Evolutionary conservation across 768 basidiomycete species (phyloP).

Genomic region (Lyophyllum decastes): DNA sequence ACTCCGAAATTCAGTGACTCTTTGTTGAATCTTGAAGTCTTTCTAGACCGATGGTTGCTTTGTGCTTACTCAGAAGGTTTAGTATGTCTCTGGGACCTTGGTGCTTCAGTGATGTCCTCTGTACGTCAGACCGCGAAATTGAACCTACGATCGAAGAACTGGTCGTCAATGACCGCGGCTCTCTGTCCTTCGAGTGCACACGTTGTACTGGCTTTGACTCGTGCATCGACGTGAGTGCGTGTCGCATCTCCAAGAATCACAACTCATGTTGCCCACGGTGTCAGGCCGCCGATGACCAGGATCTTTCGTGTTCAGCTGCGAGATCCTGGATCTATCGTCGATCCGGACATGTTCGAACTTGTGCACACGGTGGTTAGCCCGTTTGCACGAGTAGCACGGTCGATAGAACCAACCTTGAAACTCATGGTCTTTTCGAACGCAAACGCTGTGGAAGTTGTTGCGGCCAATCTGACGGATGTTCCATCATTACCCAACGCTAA

Average conservation of each 20-base stretch:
- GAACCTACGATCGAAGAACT: conserved; percentile 14
- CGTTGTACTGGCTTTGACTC: conserved; percentile 27
- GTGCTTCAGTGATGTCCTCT: conserved; percentile 4
- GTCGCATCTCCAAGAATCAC: background rate
- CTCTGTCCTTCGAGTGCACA: conserved; percentile 6
- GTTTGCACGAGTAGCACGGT: conserved; percentile 29
- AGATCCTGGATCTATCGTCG: background rate
- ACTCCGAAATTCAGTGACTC: background rate
- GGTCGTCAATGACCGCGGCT: conserved; percentile 9
- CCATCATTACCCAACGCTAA: conserved; percentile 12
- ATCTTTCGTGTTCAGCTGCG: conserved; percentile 8
- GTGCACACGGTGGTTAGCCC: conserved; percentile 20
- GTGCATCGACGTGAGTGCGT: conserved; percentile 24
- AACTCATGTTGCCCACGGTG: background rate
- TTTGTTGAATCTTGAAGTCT: conserved; percentile 39
- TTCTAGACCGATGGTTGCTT: conserved; percentile 50
- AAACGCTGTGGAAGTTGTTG: conserved; percentile 34
- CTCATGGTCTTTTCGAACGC: conserved; percentile 32
- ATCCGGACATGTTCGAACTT: conserved; percentile 16
- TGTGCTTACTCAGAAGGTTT: conserved; percentile 42
- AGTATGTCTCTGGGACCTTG: conserved; percentile 44
- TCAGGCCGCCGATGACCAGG: conserved; percentile 18
- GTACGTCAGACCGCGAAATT: conserved; percentile 7
- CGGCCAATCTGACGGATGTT: conserved; percentile 2
- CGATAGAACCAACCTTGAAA: conserved; percentile 32